Conservation (phyloP, 129 eudicot genomes). For the Cynara cardunculus region DNA sequence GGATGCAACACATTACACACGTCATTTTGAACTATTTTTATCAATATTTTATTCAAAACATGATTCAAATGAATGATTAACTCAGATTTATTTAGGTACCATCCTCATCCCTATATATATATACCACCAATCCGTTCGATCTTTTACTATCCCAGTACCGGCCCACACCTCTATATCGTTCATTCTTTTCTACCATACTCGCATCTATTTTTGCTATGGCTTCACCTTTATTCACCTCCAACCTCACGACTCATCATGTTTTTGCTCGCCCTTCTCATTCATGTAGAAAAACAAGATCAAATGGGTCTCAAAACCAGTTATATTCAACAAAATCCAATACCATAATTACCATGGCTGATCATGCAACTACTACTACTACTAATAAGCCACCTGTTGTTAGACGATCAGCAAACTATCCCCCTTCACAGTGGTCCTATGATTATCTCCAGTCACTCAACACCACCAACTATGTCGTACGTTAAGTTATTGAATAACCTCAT, state of each 20-base stretch:
- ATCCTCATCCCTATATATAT: no score
- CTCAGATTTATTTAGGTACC: no score
- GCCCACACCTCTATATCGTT: no score
- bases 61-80: no score
- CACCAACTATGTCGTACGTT: constrained; percentile 10
- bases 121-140: no score
- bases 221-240: not conserved
- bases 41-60: no score
- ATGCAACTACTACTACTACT: not conserved
- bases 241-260: not conserved
- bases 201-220: not conserved
- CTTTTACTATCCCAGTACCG: no score
- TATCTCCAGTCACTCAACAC: constrained; percentile 23
- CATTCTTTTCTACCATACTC: not conserved
- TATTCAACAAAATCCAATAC: not conserved
- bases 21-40: no score
- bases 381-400: constrained; percentile 16
- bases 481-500: not conserved
- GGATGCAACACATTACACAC: no score
- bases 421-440: constrained; percentile 25
- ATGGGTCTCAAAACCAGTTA: not conserved
- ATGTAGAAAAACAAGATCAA: not conserved
- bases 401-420: constrained; percentile 33
- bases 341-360: not conserved
- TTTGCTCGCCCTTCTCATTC: not conserved